Conservation (phyloP, 2,329 filamentous ascomycete species). For the Trichoderma sp. region DNA sequence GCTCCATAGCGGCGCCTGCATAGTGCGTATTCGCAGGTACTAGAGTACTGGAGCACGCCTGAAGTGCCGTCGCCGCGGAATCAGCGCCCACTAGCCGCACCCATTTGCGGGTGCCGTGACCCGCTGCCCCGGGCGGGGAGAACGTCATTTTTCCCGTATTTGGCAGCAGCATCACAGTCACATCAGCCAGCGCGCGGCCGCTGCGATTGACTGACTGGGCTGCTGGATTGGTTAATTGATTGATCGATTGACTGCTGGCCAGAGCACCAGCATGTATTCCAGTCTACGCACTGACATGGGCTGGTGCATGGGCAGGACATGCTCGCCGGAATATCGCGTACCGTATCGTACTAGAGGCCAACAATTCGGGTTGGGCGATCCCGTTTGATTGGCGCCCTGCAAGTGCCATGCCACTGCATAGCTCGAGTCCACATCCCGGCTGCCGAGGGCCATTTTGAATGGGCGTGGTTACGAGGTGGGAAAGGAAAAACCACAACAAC, state of each 20-base stretch:
- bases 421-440: slow-evolving; percentile 9
- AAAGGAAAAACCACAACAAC: neutral
- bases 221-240: neutral
- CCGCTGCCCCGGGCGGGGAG: slow-evolving; percentile 26
- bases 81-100: slow-evolving; percentile 21
- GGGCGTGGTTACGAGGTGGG: neutral
- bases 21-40: neutral
- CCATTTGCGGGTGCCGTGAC: slow-evolving; percentile 22
- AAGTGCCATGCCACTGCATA: slow-evolving; percentile 6
- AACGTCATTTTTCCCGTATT: slow-evolving; percentile 26
- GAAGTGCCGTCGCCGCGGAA: slow-evolving; percentile 20
- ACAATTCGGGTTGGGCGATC: slow-evolving; percentile 24
- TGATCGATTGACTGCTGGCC: neutral
- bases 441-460: neutral
- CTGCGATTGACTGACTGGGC: neutral
- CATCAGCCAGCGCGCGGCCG: neutral
- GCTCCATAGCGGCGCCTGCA: neutral
- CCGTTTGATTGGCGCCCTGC: slow-evolving; percentile 25
- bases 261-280: neutral
- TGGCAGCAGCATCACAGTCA: neutral
- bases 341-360: slow-evolving; percentile 2
- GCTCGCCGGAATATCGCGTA: neutral
- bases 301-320: neutral
- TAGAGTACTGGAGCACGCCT: neutral
- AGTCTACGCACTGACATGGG: neutral